These are phyloP conservation scores for Pythium chondricola DNA, from an alignment of 352 stramenopile genomes.

Conservation along the genomic window DNA sequence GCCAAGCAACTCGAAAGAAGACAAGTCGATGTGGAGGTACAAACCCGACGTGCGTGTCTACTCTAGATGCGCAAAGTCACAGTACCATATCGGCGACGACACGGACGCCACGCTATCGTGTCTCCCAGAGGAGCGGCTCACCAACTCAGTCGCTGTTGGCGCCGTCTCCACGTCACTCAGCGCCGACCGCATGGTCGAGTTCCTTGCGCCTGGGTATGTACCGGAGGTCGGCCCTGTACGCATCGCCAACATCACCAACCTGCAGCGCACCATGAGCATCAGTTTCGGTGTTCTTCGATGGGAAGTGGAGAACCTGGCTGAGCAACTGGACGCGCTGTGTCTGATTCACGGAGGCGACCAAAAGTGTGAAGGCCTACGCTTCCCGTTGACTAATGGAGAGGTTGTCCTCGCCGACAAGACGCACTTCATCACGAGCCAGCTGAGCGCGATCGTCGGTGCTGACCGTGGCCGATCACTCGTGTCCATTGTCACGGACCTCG, in stretches of 20 bases:
- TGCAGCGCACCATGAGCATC: constrained; percentile 9
- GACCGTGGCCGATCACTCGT: constrained; percentile 4
- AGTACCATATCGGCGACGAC: constrained; percentile 5
- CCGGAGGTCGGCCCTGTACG: not conserved
- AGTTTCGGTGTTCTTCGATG: constrained; percentile 11
- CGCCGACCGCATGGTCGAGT: constrained; percentile 9
- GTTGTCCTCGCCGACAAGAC: not conserved
- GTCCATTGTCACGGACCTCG: constrained; percentile 8
- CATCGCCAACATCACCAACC: constrained; percentile 14
- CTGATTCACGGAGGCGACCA: not conserved
- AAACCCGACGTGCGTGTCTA: constrained; percentile 10
- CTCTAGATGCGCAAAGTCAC: constrained; percentile 4
- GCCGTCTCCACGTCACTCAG: constrained; percentile 1
- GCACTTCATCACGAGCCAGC: constrained; percentile 2
- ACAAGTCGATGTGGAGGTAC: constrained; percentile 2
- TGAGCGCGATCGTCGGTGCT: constrained; percentile 1
- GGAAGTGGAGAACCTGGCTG: constrained; percentile 4
- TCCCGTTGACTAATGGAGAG: not conserved
- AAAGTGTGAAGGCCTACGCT: constrained; percentile 3
- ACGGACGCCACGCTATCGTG: not conserved
- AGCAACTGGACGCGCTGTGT: not conserved
- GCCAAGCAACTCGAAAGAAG: constrained; percentile 2
- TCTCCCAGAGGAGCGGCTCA: not conserved
- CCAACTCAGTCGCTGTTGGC: constrained; percentile 11
- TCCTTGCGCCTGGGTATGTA: not conserved